These are phyloP conservation scores for Globisporangium alternatum DNA, from an alignment of 352 stramenopile genomes.

Conservation along the genomic window DNA sequence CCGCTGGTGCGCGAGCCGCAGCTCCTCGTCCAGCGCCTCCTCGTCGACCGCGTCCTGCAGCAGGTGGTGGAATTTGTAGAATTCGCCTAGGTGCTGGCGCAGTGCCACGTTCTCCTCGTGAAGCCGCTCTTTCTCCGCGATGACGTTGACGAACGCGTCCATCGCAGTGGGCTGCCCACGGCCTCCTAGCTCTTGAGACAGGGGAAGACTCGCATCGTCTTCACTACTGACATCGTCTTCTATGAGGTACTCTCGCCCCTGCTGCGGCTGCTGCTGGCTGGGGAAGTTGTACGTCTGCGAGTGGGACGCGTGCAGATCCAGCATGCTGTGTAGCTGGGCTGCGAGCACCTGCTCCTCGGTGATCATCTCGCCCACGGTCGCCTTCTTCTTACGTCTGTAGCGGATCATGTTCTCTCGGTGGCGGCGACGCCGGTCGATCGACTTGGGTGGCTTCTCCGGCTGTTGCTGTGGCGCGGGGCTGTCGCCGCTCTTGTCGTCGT, in stretches of 20 bases:
- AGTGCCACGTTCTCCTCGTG: constrained; percentile 39
- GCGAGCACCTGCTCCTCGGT: constrained; percentile 30
- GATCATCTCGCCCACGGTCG: constrained; percentile 31
- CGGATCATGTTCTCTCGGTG: constrained; percentile 49
- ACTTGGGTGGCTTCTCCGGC: neutral
- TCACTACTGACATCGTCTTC: neutral
- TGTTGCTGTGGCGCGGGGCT: neutral
- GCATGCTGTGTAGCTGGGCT: constrained; percentile 26
- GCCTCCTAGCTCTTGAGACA: neutral
- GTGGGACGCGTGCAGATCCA: constrained; percentile 20
- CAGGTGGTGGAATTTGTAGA: constrained; percentile 21
- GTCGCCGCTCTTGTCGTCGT: neutral
- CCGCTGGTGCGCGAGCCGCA: neutral
- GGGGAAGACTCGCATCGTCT: neutral
- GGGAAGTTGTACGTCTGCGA: neutral
- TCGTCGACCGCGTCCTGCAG: constrained; percentile 11
- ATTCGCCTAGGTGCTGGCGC: constrained; percentile 21
- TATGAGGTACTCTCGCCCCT: neutral
- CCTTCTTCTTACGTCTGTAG: constrained; percentile 46
- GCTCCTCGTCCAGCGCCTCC: neutral
- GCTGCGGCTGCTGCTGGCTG: constrained; percentile 16
- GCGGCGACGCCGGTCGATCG: constrained; percentile 18
- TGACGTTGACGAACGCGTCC: constrained; percentile 4
- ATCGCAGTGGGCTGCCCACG: neutral
- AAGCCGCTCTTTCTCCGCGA: constrained; percentile 16